Conservation (phyloP, 306 rosid species). For the Senna siamea region DNA sequence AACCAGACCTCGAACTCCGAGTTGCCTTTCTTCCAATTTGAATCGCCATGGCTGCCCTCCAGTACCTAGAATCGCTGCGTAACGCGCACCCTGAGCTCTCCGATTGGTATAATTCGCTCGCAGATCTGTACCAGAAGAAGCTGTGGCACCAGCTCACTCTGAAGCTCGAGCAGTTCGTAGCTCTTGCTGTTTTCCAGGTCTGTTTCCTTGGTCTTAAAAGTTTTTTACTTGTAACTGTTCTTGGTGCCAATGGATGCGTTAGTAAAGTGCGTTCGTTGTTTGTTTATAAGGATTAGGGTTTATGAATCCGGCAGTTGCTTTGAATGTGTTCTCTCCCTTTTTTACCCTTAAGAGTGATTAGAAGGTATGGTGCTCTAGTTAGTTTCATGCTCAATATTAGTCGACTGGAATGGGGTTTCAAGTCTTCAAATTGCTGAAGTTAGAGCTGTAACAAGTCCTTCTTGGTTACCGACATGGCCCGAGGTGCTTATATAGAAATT, state of each 20-base stretch:
- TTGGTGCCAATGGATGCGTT: neutral
- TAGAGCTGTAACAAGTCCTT: constrained; percentile 13
- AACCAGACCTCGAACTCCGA: constrained; percentile 8
- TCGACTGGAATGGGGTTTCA: constrained; percentile 12
- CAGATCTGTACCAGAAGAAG: constrained; percentile 99
- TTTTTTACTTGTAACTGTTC: neutral
- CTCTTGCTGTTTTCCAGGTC: constrained; percentile 93
- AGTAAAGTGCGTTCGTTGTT: neutral
- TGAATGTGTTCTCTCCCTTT: constrained; percentile 6
- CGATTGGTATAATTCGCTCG: constrained; percentile 92
- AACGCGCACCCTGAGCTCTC: constrained; percentile 85
- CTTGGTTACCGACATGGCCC: neutral
- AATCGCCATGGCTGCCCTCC: constrained; percentile 87
- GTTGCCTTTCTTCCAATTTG: neutral
- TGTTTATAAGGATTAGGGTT: constrained; percentile 56
- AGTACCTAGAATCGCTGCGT: constrained; percentile 89
- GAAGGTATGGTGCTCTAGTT: constrained; percentile 27
- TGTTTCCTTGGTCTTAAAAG: neutral
- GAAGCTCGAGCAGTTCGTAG: constrained; percentile 96
- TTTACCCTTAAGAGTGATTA: neutral
- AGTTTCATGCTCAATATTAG: neutral
- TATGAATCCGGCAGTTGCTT: constrained; percentile 30
- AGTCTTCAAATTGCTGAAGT: neutral
- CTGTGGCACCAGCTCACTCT: constrained; percentile 99
- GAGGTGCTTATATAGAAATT: constrained; percentile 4